Conservation (phyloP, 2,329 filamentous ascomycete species). For the Colletotrichum incanum region DNA sequence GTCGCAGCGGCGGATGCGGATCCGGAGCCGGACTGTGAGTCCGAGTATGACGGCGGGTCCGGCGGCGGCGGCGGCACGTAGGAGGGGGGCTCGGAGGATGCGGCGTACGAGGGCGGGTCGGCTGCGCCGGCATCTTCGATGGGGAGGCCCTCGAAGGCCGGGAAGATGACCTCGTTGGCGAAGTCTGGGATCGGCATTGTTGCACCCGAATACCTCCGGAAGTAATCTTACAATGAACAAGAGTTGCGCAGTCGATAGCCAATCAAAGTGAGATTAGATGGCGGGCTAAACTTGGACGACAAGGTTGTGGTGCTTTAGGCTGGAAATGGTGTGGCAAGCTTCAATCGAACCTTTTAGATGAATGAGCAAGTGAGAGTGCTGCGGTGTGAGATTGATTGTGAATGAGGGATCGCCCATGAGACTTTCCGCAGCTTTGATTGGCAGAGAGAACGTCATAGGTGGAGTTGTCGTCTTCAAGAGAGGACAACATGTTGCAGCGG, state of each 20-base stretch:
- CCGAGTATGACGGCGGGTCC: conserved; percentile 23
- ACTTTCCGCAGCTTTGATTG: conserved; percentile 7
- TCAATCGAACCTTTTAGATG: neutral
- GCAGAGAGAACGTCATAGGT: neutral
- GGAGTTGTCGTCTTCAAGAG: neutral
- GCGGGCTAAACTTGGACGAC: neutral
- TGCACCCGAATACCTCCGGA: neutral
- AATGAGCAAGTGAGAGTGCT: conserved; percentile 12
- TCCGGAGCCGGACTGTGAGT: conserved; percentile 25
- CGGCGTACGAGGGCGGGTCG: conserved; percentile 28
- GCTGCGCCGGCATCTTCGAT: conserved; percentile 33
- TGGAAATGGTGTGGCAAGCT: neutral
- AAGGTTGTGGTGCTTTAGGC: neutral
- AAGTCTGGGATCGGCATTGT: conserved; percentile 51
- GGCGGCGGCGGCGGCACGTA: conserved; percentile 19
- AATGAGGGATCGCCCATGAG: conserved; percentile 10
- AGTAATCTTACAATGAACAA: neutral
- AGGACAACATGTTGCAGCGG: neutral
- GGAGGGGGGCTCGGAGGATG: conserved; percentile 15
- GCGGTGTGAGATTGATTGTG: conserved; percentile 29
- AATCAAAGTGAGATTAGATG: neutral
- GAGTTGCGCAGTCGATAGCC: neutral
- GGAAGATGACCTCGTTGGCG: conserved; percentile 52
- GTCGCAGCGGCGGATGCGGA: conserved; percentile 8
- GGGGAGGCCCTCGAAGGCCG: conserved; percentile 53